Conservation (phyloP, 768 basidiomycete genomes). For the Boletus eberwhitei region DNA sequence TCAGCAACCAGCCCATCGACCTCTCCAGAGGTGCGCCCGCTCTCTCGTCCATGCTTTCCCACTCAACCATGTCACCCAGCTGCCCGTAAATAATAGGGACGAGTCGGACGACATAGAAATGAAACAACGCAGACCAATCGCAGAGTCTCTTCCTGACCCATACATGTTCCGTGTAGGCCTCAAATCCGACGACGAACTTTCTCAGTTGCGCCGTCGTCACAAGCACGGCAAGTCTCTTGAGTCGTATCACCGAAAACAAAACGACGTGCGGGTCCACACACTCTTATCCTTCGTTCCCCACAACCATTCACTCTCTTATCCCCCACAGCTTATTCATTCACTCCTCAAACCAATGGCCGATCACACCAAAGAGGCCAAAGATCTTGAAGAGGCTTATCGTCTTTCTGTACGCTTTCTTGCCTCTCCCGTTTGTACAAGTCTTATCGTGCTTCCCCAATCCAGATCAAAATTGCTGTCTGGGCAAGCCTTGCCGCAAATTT, state of each 20-base stretch:
- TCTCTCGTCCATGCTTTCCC: neutral
- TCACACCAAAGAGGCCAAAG: conserved; percentile 78
- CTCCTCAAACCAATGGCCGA: conserved; percentile 89
- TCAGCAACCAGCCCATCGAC: neutral
- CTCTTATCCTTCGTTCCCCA: neutral
- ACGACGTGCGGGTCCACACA: conserved; percentile 48
- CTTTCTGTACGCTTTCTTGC: conserved; percentile 49
- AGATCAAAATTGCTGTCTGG: conserved; percentile 89
- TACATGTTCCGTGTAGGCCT: conserved; percentile 61
- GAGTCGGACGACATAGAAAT: conserved; percentile 43
- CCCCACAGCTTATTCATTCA: conserved; percentile 75
- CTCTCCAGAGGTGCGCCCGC: conserved; percentile 7
- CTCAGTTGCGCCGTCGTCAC: conserved; percentile 52
- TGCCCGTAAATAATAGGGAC: neutral
- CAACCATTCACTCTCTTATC: neutral
- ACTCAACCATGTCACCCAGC: neutral
- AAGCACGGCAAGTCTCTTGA: conserved; percentile 63
- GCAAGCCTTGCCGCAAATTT: conserved; percentile 80
- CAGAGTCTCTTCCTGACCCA: conserved; percentile 50
- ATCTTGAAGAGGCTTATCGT: conserved; percentile 63
- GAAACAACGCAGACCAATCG: conserved; percentile 26
- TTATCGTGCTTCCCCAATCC: neutral
- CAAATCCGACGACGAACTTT: conserved; percentile 60
- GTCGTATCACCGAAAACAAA: conserved; percentile 67
- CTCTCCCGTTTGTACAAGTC: neutral